phyloP scores from a whole-genome alignment of 2,329 filamentous ascomycete genomes.

The Corinectria fuckeliana region DNA sequence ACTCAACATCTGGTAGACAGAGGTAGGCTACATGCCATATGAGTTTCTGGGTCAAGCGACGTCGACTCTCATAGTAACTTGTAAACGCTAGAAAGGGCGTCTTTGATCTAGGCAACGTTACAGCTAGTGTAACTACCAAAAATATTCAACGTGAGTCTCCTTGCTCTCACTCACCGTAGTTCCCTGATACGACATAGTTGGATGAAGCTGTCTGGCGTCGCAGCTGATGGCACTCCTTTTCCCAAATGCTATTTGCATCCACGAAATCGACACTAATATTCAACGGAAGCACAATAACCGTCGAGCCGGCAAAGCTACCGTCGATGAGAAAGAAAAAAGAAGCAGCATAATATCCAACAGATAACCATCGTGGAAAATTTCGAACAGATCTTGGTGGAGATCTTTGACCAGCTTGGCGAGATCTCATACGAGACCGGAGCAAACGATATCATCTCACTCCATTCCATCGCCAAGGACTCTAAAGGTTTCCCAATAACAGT shows the following conservation, averaged over 20 bases:
- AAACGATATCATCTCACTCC: constrained; percentile 69
- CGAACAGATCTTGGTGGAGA: constrained; percentile 63
- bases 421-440: constrained; percentile 69
- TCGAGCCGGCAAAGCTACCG: constrained; percentile 64
- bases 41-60: no score
- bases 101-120: constrained; percentile 75
- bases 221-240: constrained; percentile 58
- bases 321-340: constrained; percentile 64
- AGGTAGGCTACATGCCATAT: no score
- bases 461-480: constrained; percentile 62
- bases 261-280: constrained; percentile 75
- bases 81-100: constrained; percentile 71
- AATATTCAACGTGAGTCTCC: constrained; percentile 56
- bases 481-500: constrained; percentile 65
- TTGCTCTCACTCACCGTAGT: neutral
- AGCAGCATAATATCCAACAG: constrained; percentile 71
- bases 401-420: constrained; percentile 67
- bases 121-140: constrained; percentile 71
- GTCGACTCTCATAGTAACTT: no score
- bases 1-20: no score
- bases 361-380: constrained; percentile 75
- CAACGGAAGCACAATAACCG: constrained; percentile 77
- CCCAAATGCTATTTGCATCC: constrained; percentile 70
- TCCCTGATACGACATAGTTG: constrained; percentile 45
- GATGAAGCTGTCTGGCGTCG: constrained; percentile 71